Conservation (phyloP, 768 basidiomycete genomes). For the Tulasnella sp. region DNA sequence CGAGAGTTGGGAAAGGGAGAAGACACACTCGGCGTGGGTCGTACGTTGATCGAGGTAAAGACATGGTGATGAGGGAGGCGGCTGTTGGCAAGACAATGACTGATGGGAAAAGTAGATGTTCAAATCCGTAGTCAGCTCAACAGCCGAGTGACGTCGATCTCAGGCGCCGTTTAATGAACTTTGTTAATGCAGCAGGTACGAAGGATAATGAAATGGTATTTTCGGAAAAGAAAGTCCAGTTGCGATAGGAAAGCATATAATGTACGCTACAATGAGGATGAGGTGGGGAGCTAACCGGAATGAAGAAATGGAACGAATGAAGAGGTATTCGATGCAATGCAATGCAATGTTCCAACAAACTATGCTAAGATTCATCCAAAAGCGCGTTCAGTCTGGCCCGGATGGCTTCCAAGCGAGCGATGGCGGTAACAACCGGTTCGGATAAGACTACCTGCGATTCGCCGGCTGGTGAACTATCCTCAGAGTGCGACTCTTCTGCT, state of each 20-base stretch:
- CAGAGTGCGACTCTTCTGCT: not conserved
- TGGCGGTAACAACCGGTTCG: not conserved
- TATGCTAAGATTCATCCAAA: not conserved
- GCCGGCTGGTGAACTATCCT: not conserved
- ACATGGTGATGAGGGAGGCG: conserved; percentile 26
- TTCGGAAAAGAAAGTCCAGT: not conserved
- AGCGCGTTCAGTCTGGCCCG: not conserved
- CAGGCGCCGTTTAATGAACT: not conserved
- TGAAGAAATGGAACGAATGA: not conserved
- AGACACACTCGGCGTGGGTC: conserved; percentile 84
- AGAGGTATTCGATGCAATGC: not conserved
- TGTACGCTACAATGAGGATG: not conserved
- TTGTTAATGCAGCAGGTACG: no score
- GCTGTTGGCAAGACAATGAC: not conserved
- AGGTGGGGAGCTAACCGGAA: not conserved
- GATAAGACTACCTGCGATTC: not conserved
- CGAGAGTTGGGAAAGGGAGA: conserved; percentile 69
- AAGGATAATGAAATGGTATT: not conserved
- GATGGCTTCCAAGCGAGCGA: not conserved
- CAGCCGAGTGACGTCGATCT: no score
- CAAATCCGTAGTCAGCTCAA: not conserved
- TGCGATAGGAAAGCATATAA: not conserved
- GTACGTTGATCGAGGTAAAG: conserved; percentile 62
- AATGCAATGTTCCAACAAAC: not conserved
- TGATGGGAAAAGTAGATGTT: not conserved